A percentile compares a stretch with the other conserved stretches of the same genome.
These are phyloP conservation scores for Fraxinus angustifolia DNA, from an alignment of 305 asterid genomes.

Conservation along the genomic window DNA sequence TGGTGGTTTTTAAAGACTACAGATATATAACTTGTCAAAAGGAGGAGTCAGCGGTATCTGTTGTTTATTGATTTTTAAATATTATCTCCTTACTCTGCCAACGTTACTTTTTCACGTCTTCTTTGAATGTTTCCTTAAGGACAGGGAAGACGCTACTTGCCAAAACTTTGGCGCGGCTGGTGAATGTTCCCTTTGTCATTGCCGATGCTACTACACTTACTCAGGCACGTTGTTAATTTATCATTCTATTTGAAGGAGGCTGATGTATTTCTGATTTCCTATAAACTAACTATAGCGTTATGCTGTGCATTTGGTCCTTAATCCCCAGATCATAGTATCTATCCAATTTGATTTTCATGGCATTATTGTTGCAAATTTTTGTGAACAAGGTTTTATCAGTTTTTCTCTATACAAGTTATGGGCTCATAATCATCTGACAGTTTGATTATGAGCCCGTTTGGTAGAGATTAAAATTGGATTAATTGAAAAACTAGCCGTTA, in stretches of 20 bases:
- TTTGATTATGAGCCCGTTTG: not conserved
- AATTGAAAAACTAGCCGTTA: no score
- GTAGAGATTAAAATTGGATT: no score
- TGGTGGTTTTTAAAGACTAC: not conserved
- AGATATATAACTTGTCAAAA: not conserved
- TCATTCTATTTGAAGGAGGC: conserved; percentile 1
- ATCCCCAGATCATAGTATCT: not conserved
- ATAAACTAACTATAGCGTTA: not conserved
- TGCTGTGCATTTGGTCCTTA: not conserved
- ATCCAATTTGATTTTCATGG: not conserved
- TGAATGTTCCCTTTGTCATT: conserved; percentile 92
- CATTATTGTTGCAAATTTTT: not conserved
- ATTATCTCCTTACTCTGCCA: conserved; percentile 6
- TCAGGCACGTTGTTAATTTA: conserved; percentile 56
- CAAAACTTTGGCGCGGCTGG: conserved; percentile 91
- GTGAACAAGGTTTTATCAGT: conserved; percentile 8
- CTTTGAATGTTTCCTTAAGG: conserved; percentile 61
- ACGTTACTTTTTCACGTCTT: conserved; percentile 52
- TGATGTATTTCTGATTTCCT: not conserved
- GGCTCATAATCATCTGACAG: not conserved
- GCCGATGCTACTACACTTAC: conserved; percentile 97
- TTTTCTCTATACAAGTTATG: not conserved
- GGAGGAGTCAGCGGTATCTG: not conserved
- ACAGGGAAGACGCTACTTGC: conserved; percentile 99
- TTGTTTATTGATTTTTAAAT: no score